Percentiles rank a stretch among this genome's conserved stretches.
Conservation (phyloP, 169 alveolate genomes). For the Toxoplasma gondii region DNA sequence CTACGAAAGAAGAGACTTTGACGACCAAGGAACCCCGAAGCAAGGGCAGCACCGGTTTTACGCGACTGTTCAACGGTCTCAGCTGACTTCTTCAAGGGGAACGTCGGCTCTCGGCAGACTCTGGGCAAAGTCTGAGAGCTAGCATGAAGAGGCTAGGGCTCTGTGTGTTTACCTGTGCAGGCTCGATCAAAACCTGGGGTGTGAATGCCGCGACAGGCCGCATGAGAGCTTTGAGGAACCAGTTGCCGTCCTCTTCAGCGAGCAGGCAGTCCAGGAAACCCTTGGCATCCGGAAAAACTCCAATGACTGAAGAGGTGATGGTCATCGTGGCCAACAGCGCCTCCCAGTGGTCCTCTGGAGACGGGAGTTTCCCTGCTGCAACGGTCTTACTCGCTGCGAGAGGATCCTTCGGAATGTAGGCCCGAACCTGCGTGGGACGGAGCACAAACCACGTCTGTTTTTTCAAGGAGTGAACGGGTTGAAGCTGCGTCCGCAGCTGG, state of each 20-base stretch:
- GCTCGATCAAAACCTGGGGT: slow-evolving; percentile 60
- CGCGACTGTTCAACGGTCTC: too few species aligned
- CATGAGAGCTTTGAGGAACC: slow-evolving; percentile 63
- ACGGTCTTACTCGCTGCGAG: not conserved
- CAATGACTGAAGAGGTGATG: not conserved
- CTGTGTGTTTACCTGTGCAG: slow-evolving; percentile 51
- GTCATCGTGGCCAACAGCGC: not conserved
- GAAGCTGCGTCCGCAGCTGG: not conserved
- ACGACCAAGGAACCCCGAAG: too few species aligned
- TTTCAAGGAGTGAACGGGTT: not conserved
- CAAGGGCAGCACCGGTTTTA: too few species aligned
- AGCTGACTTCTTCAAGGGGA: too few species aligned
- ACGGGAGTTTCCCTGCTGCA: not conserved
- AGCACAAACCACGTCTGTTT: too few species aligned
- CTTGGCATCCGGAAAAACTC: not conserved
- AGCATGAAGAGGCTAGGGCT: too few species aligned
- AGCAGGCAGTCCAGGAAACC: slow-evolving; percentile 63
- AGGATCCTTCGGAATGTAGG: not conserved
- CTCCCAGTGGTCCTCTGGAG: slow-evolving; percentile 4
- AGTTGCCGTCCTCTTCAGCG: slow-evolving; percentile 55
- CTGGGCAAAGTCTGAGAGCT: too few species aligned
- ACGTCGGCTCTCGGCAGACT: too few species aligned
- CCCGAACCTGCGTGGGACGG: not conserved
- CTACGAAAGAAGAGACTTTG: too few species aligned
- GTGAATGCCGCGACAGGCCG: slow-evolving; percentile 65